Conservation (phyloP, 495 filamentous ascomycete genomes). For the Trichoderma gamsii region DNA sequence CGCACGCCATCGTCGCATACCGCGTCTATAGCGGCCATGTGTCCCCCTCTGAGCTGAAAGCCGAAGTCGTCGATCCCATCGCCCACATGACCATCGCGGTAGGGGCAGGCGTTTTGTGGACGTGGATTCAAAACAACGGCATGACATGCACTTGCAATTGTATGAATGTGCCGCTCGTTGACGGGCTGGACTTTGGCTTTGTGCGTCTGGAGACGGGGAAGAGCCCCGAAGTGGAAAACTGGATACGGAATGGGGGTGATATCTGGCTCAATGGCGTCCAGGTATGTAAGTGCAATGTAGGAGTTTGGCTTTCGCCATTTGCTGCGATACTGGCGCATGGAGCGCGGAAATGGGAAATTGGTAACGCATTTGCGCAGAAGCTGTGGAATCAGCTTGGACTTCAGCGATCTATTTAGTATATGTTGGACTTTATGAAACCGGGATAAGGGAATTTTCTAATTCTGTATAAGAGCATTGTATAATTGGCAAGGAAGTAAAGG, state of each 20-base stretch:
- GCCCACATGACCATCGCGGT: slow-evolving; percentile 10
- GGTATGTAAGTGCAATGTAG: background rate
- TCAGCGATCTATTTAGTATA: background rate
- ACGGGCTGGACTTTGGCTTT: slow-evolving; percentile 1
- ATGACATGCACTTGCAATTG: background rate
- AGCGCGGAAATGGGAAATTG: background rate
- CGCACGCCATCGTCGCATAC: background rate
- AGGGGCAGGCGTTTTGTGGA: background rate
- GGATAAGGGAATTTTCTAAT: background rate
- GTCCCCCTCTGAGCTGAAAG: background rate
- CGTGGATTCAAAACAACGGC: background rate
- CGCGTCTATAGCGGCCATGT: background rate
- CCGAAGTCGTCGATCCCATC: slow-evolving; percentile 1
- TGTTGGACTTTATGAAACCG: background rate
- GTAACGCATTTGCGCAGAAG: slow-evolving; percentile 7
- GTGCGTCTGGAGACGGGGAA: background rate
- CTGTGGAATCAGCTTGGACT: background rate
- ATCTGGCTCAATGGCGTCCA: background rate
- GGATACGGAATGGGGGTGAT: background rate
- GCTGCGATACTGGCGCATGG: background rate
- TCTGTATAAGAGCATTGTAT: no score
- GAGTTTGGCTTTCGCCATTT: background rate
- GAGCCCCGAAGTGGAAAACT: slow-evolving; percentile 3
- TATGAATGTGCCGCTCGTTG: background rate
- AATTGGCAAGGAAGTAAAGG: background rate